Conservation (phyloP, 1,139 yeast genomes). For the Candida sp. region DNA sequence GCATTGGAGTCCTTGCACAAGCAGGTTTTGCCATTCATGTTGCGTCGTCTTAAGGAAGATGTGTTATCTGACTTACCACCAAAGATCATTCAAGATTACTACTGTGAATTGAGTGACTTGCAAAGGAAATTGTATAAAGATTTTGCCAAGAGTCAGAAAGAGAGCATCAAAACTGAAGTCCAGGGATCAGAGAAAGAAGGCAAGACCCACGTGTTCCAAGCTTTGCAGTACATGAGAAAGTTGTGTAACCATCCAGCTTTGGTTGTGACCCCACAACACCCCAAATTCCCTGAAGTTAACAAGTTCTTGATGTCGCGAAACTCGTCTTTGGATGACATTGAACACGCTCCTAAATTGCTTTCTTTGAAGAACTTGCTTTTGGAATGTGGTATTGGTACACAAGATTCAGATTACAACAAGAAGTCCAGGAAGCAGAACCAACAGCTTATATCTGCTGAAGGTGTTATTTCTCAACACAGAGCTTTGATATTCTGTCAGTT, state of each 20-base stretch:
- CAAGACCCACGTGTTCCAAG: conserved; percentile 96
- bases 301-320: conserved; percentile 62
- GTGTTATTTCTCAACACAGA: conserved; percentile 93
- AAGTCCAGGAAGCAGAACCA: conserved; percentile 31
- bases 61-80: conserved; percentile 97
- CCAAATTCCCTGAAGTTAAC: conserved; percentile 72
- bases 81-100: conserved; percentile 96
- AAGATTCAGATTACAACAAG: conserved; percentile 46
- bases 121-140: conserved; percentile 89
- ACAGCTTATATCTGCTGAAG: conserved; percentile 54
- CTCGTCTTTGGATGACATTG: conserved; percentile 68
- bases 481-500: conserved; percentile 96
- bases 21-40: conserved; percentile 95
- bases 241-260: conserved; percentile 97
- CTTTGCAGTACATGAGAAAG: conserved; percentile 96
- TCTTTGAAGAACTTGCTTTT: conserved; percentile 81
- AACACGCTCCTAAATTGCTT: conserved; percentile 88
- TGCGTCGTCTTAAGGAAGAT: conserved; percentile 95
- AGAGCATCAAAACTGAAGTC: conserved; percentile 69
- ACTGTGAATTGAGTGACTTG: conserved; percentile 91
- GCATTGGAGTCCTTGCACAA: conserved; percentile 96
- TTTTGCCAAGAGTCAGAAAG: conserved; percentile 88
- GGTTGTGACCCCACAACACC: conserved; percentile 86
- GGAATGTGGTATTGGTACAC: conserved; percentile 94
- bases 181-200: conserved; percentile 48